phyloP scores from a whole-genome alignment of 108 stramenopile genomes.

The Conticribra weissflogii region DNA sequence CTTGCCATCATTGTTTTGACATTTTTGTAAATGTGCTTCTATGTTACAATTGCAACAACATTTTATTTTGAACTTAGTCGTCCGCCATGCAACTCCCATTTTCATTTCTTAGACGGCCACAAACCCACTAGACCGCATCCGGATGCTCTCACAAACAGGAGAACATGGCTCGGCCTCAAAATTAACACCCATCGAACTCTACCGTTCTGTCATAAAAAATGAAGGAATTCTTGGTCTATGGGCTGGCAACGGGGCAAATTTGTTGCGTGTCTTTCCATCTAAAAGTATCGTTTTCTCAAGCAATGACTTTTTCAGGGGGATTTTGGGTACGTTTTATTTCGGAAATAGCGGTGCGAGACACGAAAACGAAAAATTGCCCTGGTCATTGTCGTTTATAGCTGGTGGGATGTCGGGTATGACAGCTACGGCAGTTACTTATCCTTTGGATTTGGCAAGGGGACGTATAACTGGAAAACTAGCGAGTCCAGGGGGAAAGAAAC shows the following conservation, averaged over 20 bases:
- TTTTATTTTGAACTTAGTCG: no score
- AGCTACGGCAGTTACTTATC: slow-evolving; percentile 83
- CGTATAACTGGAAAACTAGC: slow-evolving; percentile 85
- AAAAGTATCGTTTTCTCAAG: slow-evolving; percentile 81
- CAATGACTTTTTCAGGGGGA: slow-evolving; percentile 76
- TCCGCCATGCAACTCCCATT: no score
- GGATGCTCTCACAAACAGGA: slow-evolving; percentile 91
- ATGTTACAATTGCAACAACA: not conserved
- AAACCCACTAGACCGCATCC: slow-evolving; percentile 89
- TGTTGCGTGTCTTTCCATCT: slow-evolving; percentile 88
- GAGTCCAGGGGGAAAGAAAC: slow-evolving; percentile 49
- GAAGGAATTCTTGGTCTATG: slow-evolving; percentile 87
- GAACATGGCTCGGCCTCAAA: slow-evolving; percentile 57
- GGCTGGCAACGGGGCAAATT: slow-evolving; percentile 91
- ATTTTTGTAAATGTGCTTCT: no score
- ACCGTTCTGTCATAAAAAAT: slow-evolving; percentile 70
- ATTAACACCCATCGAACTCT: slow-evolving; percentile 50
- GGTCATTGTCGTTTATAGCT: slow-evolving; percentile 63
- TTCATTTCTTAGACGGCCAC: slow-evolving; percentile 64
- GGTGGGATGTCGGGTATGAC: slow-evolving; percentile 89
- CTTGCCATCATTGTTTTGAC: no score
- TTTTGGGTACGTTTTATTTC: slow-evolving; percentile 40
- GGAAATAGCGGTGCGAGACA: slow-evolving; percentile 5
- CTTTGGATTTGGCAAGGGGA: slow-evolving; percentile 87
- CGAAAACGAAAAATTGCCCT: slow-evolving; percentile 39